Evolutionary conservation across 345 rosid species (phyloP).

Genomic region (Citrus medica): DNA sequence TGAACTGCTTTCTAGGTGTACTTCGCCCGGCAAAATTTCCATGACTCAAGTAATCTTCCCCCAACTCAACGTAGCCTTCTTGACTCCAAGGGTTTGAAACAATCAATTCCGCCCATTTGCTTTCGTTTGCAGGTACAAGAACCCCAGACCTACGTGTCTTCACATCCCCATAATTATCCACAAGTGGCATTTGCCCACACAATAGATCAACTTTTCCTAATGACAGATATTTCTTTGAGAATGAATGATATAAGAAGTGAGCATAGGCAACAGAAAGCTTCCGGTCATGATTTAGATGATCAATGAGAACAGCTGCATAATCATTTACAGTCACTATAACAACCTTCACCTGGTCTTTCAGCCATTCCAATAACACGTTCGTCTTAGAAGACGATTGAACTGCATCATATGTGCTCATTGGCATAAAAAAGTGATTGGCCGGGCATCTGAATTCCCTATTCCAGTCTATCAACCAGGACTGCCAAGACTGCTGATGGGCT

Average conservation of each 20-base stretch:
- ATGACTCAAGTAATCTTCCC: constrained; percentile 42
- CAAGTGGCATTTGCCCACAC: constrained; percentile 46
- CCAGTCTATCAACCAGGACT: constrained; percentile 58
- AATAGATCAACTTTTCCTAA: constrained; percentile 15
- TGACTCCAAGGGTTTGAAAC: constrained; percentile 54
- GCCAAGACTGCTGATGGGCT: not conserved
- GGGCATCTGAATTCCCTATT: constrained; percentile 39
- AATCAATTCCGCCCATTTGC: constrained; percentile 58
- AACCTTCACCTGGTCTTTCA: constrained; percentile 17
- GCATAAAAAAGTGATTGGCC: constrained; percentile 39
- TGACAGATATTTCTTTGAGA: constrained; percentile 14
- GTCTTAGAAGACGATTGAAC: constrained; percentile 12
- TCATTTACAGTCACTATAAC: constrained; percentile 13
- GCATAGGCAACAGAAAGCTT: constrained; percentile 43
- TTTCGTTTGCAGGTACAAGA: constrained; percentile 65
- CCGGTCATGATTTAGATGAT: constrained; percentile 19
- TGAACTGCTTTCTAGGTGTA: constrained; percentile 31
- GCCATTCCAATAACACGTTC: constrained; percentile 42
- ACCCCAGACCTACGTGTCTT: constrained; percentile 20
- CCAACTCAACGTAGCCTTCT: constrained; percentile 46
- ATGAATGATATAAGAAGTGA: constrained; percentile 57
- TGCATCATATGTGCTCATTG: constrained; percentile 34
- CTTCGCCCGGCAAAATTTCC: constrained; percentile 34
- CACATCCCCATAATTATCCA: constrained; percentile 48
- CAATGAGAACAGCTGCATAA: constrained; percentile 28